Evolutionary conservation across 1,284 basidiomycete genomes (phyloP), one percentile per base, ranked within the genome.

Genomic region (Ceratorhiza oryzae-sativae): DNA sequence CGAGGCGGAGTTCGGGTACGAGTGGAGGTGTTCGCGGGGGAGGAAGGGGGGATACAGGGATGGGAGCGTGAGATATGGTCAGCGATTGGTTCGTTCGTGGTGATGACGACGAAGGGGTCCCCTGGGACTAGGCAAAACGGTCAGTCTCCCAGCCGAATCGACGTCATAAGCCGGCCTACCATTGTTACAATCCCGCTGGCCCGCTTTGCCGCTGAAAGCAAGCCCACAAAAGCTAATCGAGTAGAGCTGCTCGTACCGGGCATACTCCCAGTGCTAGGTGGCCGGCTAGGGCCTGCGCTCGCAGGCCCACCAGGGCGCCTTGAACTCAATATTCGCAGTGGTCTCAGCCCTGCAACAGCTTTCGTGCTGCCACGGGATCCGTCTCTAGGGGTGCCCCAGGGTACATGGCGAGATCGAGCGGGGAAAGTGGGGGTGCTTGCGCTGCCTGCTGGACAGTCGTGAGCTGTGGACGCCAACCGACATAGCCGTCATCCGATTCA

Each of bases 381-480:
- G 32, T 23, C 23, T 20, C 32, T 27, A 25, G 36, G 9, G 36
- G 63, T 20, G 36, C 49, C 12, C 63, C 63, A 9, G 63, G 63
- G 49, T 67, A 67, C 63, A 67, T 67, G 4, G 63, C 63, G 10
- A 67, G 63, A 45, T 67, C 63, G 34, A 67, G 63, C 12, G 63
- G 63, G 1, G 63, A 67, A 25, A 67, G 63, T 25, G 63, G 63
- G 25, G 63, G 63, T 41, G 63, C 30, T 27, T 67, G 63, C n/a
- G 46, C 46, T 9, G 49, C 51, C n/a, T 27, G 48, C n/a, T 56
- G 63, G 20, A 27, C 9, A 15, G 49, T 42, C 20, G 53, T 55
- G 13, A 34, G 51, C 53, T 67, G 63, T 36, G 63, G 63, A 27
- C 63, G 34, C 63, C 63, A 67, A 2, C 51, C 51, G 13, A 23